Evolutionary conservation across 2,329 filamentous ascomycete genomes (phyloP).

Genomic region (Fusarium goolgardi): DNA sequence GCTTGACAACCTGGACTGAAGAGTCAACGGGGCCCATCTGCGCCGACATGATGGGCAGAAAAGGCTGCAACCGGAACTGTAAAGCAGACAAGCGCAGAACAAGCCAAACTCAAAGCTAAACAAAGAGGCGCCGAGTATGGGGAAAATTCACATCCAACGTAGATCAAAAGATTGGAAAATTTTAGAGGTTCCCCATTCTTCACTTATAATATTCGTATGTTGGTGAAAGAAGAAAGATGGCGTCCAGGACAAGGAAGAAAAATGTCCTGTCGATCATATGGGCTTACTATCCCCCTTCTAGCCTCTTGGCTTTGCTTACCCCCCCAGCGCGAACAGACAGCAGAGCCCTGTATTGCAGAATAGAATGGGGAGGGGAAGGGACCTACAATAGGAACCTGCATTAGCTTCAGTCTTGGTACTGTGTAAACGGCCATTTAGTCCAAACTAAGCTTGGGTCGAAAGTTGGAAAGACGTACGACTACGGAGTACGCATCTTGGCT

Average conservation of each 20-base stretch:
- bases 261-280: constrained; percentile 30
- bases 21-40: constrained; percentile 17
- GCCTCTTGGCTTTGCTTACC: neutral
- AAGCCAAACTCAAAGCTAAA: constrained; percentile 15
- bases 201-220: constrained; percentile 29
- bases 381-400: constrained; percentile 16
- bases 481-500: neutral
- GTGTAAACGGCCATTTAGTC: constrained; percentile 1
- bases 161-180: neutral
- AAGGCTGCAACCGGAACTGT: neutral
- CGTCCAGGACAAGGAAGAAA: neutral
- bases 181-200: constrained; percentile 5
- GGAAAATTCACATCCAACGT: neutral
- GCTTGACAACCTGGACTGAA: constrained; percentile 29
- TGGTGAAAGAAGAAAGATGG: neutral
- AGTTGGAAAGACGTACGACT: constrained; percentile 7
- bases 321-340: neutral
- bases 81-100: neutral
- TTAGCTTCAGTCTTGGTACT: constrained; percentile 6
- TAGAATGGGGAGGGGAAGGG: neutral
- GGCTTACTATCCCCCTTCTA: neutral
- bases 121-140: constrained; percentile 8
- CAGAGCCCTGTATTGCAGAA: neutral
- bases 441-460: neutral
- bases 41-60: constrained; percentile 15